Base-by-base conservation (phyloP, 257 asterid genomes). In the Vinca minor region DNA sequence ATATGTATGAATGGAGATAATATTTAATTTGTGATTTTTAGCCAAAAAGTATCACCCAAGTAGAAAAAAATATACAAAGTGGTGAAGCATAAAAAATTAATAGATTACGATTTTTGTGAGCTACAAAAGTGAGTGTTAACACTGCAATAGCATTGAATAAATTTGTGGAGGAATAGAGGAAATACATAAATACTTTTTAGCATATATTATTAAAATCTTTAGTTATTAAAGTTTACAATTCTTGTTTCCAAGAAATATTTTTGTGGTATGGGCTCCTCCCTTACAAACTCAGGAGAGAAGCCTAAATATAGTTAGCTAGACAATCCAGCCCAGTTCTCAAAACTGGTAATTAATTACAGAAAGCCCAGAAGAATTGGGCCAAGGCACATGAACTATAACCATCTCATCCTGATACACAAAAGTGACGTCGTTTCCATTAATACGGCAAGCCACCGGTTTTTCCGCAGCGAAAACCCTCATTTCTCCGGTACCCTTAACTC, bases 401-500 rank as follows among this genome's bases (percentile, higher is more conserved):
- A 84, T 79, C 36, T 35, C 56, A 25, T 66, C 82, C 65, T 74
- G 83, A 21, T 84, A 91, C 65, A 8, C 74, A 39, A 84, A 84
- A 1, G 73, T 42, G 47, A 74, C 87, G 32, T 54, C 71, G 7
- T 9, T 64, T 3, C 88, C 88, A 56, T 81, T 84, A 59, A 86
- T 68, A 5, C 61, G 79, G 57, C 88, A 81, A 6, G 61, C 71
- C 55, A 28, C 57, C 4, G 98, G 95, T 17, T 66, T 84, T 66
- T 72, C 70, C 1, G 96, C 83, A 55, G 96, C 86, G 66, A 36
- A 88, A 28, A 59, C 80, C 78, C 83, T 80, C 94, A 88, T 80
- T 66, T 84, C 95, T 20, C 98, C 98, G 13, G 67, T 63, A 44
- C 96, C 96, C 52, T 76, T 88, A 57, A 88, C 83, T 53, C 74